phyloP scores from a whole-genome alignment of 2,329 filamentous ascomycete species.

The Phialocephala sp. region DNA sequence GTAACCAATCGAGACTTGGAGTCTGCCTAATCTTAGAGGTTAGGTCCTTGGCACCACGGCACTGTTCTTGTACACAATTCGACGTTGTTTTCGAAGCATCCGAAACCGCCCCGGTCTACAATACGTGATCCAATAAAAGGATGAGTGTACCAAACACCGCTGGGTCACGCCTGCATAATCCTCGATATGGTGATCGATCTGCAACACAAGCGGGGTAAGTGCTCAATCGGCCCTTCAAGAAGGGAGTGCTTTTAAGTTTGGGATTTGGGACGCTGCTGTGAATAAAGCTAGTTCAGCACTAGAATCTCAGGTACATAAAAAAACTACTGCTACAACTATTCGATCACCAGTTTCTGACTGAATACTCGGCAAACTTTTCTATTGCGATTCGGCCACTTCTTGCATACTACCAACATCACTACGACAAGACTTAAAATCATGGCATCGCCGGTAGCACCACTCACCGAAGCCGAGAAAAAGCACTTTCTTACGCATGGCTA shows the following conservation, averaged over 20 bases:
- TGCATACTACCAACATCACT: not conserved
- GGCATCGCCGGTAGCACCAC: not conserved
- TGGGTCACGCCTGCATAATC: not conserved
- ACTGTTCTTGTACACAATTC: not conserved
- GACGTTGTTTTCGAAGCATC: not conserved
- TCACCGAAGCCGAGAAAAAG: not conserved
- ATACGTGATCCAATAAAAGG: not conserved
- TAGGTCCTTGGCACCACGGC: not conserved
- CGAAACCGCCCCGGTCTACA: not conserved
- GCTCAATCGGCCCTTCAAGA: not conserved
- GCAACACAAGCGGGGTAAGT: not conserved
- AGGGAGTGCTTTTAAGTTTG: too few relatives aligned
- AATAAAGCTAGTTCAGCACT: not conserved
- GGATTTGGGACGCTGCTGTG: not conserved
- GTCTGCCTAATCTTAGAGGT: not conserved
- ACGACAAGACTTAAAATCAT: not conserved
- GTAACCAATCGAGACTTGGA: not conserved
- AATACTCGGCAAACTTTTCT: not conserved
- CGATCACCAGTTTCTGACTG: not conserved
- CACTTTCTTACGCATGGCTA: constrained; percentile 11
- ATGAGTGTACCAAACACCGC: not conserved
- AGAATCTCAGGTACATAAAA: not conserved
- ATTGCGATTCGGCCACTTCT: not conserved
- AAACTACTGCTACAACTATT: not conserved
- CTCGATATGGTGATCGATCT: not conserved